Base-by-base conservation (phyloP, 75 land plant species). In the Cryptomeria japonica region DNA sequence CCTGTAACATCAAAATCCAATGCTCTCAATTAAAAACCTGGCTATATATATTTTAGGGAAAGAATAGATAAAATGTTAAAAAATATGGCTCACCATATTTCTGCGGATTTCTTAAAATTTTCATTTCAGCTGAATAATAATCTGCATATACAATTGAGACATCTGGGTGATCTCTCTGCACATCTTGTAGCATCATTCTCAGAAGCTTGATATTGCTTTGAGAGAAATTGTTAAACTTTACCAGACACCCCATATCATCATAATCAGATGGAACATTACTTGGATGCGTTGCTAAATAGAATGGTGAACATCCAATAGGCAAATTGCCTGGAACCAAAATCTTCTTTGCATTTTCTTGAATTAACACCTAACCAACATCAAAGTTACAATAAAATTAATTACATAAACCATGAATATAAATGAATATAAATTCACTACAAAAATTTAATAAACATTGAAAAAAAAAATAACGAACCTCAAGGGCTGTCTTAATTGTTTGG, bases 181-280 rank as follows among this genome's bases (percentile, higher is more conserved):
- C 42, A 19, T 84, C 56, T 13, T 22, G 36, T 1, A 84, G 46
- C 31, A 44, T 44, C 1, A 3, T 10, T 51, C 19, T 28, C 3
- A 84, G 34, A 49, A 47, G 85, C 25, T 47, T 3, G 34, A 32
- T 84, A 46, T 51, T 32, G 28, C 3, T 3, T 5, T 84, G 34
- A 13, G 85, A 39, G 8, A 84, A 84, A 3, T 32, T 31, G 49
- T 84, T 84, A 32, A 84, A 84, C 19, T 42, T 51, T 3, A 42
- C 34, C 56, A 84, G 19, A 51, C 85, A 84, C 16, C 85, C 85
- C 2, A 84, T 47, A 13, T 47, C 49, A 46, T 84, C 85, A 39
- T 31, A 42, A 7, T 39, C 11, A 25, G 28, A 39, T 39, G 42
- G 0, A 16, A 37, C 1, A 41, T 1, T 1, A 5, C 7, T 79